Conservation (phyloP, 495 filamentous ascomycete species). For the Usnea hakonensis region DNA sequence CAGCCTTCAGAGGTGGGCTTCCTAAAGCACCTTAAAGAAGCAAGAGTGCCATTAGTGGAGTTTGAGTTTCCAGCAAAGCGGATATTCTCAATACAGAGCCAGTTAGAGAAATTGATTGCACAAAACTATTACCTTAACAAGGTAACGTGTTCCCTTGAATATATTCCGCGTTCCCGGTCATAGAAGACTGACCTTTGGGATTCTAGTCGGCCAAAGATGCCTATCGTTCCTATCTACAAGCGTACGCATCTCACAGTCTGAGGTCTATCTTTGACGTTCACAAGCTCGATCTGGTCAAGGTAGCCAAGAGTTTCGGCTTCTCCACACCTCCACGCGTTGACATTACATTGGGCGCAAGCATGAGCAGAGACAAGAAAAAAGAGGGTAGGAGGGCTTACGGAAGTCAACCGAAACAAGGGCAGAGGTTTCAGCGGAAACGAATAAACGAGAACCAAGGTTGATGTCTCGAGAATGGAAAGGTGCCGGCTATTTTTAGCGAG, state of each 20-base stretch:
- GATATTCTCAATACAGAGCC: slow-evolving; percentile 89
- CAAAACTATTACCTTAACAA: slow-evolving; percentile 97
- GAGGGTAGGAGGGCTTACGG: slow-evolving; percentile 75
- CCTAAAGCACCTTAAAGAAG: slow-evolving; percentile 83
- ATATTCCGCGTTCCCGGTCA: background rate
- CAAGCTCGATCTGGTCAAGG: slow-evolving; percentile 86
- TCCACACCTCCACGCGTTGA: slow-evolving; percentile 82
- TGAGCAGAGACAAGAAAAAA: slow-evolving; percentile 82
- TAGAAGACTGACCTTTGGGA: slow-evolving; percentile 1
- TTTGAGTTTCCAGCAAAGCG: slow-evolving; percentile 91
- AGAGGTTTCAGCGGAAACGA: slow-evolving; percentile 19
- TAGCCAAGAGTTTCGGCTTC: slow-evolving; percentile 93
- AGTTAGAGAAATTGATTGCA: slow-evolving; percentile 83
- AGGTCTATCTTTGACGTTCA: slow-evolving; percentile 88
- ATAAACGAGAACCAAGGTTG: background rate
- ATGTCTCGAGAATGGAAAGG: background rate
- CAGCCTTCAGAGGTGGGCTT: slow-evolving; percentile 91
- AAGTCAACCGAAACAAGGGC: slow-evolving; percentile 48
- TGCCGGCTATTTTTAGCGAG: background rate
- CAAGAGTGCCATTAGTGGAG: slow-evolving; percentile 86
- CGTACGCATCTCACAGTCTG: slow-evolving; percentile 85
- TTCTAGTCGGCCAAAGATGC: slow-evolving; percentile 57
- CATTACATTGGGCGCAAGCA: slow-evolving; percentile 76
- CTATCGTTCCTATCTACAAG: slow-evolving; percentile 81
- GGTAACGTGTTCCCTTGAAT: slow-evolving; percentile 32